Conservation (phyloP, 2,329 filamentous ascomycete genomes). For the Ascochyta viciae-villosae region DNA sequence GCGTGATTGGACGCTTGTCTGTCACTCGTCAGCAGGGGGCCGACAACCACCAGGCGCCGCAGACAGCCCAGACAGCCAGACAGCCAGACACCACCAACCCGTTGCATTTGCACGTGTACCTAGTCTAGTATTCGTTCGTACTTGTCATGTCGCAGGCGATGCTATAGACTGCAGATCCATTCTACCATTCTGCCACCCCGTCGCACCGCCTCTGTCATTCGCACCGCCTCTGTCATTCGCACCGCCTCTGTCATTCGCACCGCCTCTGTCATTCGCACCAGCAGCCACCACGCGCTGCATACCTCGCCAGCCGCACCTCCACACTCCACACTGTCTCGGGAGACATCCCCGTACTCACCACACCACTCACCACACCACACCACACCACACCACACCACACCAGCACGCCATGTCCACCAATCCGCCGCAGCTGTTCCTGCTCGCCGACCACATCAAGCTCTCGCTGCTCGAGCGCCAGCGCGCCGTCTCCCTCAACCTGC, state of each 20-base stretch:
- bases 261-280: slow-evolving; percentile 1
- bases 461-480: slow-evolving; percentile 91
- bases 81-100: too few relatives aligned
- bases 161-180: not conserved
- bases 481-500: slow-evolving; percentile 79
- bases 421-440: slow-evolving; percentile 80
- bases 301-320: too few relatives aligned
- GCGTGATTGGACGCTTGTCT: not conserved
- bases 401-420: slow-evolving; percentile 51
- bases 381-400: too few relatives aligned
- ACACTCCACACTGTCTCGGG: too few relatives aligned
- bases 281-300: slow-evolving; percentile 2
- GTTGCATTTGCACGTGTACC: not conserved
- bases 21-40: not conserved
- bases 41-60: not conserved
- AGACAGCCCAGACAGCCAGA: too few relatives aligned
- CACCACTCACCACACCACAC: slow-evolving; percentile 1
- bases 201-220: not conserved
- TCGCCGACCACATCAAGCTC: slow-evolving; percentile 96
- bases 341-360: not conserved
- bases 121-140: not conserved
- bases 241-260: not conserved
- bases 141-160: not conserved
- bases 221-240: too few relatives aligned
- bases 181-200: not conserved